Conservation (phyloP, 805 yeast species). For the Myxozyma mucilagina region DNA sequence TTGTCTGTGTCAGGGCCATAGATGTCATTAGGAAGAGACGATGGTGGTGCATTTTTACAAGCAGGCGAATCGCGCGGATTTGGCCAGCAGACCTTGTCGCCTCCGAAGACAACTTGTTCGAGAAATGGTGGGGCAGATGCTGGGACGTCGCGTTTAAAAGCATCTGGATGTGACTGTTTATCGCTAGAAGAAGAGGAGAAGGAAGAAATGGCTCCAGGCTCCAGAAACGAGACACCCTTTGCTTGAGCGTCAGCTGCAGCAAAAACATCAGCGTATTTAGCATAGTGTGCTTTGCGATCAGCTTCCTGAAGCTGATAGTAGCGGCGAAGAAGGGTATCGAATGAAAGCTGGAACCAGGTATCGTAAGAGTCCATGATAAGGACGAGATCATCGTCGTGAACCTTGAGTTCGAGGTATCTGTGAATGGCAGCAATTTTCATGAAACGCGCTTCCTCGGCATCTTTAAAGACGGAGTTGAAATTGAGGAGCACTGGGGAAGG, state of each 20-base stretch:
- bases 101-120: conserved; percentile 27
- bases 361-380: conserved; percentile 31
- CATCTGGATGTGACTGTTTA: background rate
- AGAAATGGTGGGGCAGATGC: conserved; percentile 8
- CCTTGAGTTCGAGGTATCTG: conserved; percentile 23
- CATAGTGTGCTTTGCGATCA: conserved; percentile 18
- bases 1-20: conserved; percentile 28
- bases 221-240: conserved; percentile 9
- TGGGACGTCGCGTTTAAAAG: conserved; percentile 3
- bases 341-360: conserved; percentile 32
- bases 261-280: conserved; percentile 5
- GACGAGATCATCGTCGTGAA: conserved; percentile 30
- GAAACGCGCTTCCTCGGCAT: conserved; percentile 31
- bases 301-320: conserved; percentile 23
- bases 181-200: too few species aligned
- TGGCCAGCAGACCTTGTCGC: conserved; percentile 33
- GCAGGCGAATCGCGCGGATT: conserved; percentile 22
- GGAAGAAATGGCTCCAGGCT: too few species aligned
- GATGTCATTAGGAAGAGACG: conserved; percentile 17
- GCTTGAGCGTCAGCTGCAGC: conserved; percentile 4
- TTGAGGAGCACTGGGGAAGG: conserved; percentile 28
- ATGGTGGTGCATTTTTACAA: conserved; percentile 25
- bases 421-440: conserved; percentile 33
- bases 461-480: conserved; percentile 21
- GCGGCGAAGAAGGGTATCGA: conserved; percentile 19